Percentiles rank a stretch among this genome's conserved stretches.
These are phyloP conservation scores for Trifolium subterraneum DNA, from an alignment of 306 rosid species.

Conservation along the genomic window DNA sequence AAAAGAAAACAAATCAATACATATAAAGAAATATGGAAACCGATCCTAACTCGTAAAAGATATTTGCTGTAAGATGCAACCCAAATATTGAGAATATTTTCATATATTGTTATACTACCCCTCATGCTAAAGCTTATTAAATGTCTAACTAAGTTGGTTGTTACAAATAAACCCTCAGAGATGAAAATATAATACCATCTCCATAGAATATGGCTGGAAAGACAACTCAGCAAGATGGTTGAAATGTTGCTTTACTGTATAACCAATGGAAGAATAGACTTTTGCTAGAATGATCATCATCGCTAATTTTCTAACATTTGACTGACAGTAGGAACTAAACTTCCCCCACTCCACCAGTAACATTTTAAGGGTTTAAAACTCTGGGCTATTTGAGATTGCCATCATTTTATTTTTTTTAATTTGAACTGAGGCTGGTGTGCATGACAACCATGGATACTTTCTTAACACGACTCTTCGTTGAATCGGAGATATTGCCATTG, in stretches of 20 bases:
- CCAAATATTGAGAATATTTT: background rate
- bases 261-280: background rate
- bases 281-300: background rate
- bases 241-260: background rate
- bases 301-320: background rate
- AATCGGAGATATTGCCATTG: background rate
- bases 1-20: background rate
- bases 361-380: background rate
- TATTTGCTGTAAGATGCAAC: background rate
- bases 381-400: background rate
- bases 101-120: background rate
- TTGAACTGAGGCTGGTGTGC: background rate
- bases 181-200: background rate
- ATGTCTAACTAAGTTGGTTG: background rate
- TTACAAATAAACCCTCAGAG: background rate
- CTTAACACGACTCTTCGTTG: background rate
- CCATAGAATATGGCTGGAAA: background rate
- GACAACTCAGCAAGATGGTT: background rate
- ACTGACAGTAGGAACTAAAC: background rate
- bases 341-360: background rate
- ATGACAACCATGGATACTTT: background rate
- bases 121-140: background rate
- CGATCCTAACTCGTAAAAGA: background rate
- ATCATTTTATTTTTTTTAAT: background rate
- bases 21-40: background rate